Evolutionary conservation across 1,139 yeast species (phyloP).

Genomic region (Pichia sp.): DNA sequence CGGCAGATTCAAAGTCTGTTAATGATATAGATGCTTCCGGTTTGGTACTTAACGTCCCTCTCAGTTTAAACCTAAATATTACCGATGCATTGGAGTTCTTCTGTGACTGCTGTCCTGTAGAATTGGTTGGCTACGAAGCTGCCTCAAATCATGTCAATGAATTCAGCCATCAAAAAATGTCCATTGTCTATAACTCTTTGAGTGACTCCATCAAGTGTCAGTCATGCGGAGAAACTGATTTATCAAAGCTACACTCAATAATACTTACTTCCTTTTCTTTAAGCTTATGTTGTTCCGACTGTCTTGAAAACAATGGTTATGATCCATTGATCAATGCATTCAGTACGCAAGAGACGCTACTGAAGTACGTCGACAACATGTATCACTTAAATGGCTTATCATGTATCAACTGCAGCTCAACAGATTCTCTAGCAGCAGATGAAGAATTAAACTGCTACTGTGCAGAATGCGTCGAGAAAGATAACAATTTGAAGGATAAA

Average conservation of each 20-base stretch:
- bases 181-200: slow-evolving; percentile 3
- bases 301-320: slow-evolving; percentile 8
- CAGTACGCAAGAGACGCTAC: neutral
- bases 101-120: slow-evolving; percentile 16
- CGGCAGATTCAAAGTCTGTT: neutral
- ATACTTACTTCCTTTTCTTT: slow-evolving; percentile 5
- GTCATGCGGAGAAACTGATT: slow-evolving; percentile 11
- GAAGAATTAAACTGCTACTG: slow-evolving; percentile 9
- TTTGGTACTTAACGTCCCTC: neutral
- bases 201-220: slow-evolving; percentile 13
- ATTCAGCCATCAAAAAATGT: slow-evolving; percentile 8
- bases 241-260: slow-evolving; percentile 4
- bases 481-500: neutral
- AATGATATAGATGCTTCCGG: neutral
- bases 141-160: slow-evolving; percentile 7
- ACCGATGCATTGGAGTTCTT: slow-evolving; percentile 8
- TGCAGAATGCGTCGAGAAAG: slow-evolving; percentile 7
- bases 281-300: slow-evolving; percentile 9
- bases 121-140: slow-evolving; percentile 1
- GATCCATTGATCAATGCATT: slow-evolving; percentile 12
- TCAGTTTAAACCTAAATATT: slow-evolving; percentile 1
- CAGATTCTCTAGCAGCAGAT: neutral
- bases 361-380: slow-evolving; percentile 14
- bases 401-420: slow-evolving; percentile 11
- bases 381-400: slow-evolving; percentile 10